phyloP scores from a whole-genome alignment of 768 basidiomycete species.

The Pisolithus tinctorius region DNA sequence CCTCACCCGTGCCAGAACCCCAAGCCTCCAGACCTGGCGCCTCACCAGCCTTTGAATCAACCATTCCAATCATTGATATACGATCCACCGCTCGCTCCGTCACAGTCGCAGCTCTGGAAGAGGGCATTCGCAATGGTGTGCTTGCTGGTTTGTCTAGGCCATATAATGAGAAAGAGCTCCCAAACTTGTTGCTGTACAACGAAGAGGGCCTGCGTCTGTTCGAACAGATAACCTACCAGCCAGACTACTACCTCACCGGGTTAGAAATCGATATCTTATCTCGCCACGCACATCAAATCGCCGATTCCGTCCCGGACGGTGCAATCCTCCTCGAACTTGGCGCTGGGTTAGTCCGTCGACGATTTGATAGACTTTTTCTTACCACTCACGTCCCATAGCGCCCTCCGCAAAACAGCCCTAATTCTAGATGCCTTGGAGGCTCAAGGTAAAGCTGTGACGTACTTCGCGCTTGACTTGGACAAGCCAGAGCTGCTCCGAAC shows the following conservation, averaged over 20 bases:
- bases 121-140: neutral
- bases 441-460: constrained; percentile 3
- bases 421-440: constrained; percentile 5
- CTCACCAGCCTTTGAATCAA: neutral
- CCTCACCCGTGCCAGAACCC: neutral
- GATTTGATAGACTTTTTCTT: neutral
- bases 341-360: neutral
- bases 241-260: constrained; percentile 4
- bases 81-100: neutral
- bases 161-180: constrained; percentile 4
- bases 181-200: constrained; percentile 4
- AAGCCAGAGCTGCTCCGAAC: constrained; percentile 4
- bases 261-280: constrained; percentile 3
- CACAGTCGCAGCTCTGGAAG: neutral
- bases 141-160: neutral
- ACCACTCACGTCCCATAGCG: neutral
- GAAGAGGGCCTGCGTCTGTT: constrained; percentile 5
- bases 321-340: constrained; percentile 2
- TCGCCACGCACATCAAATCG: neutral
- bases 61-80: constrained; percentile 1
- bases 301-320: constrained; percentile 1
- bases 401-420: constrained; percentile 3
- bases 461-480: constrained; percentile 6
- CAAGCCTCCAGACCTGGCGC: neutral
- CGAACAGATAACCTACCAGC: constrained; percentile 5